These are phyloP conservation scores for Albugo laibachii DNA, from an alignment of 352 stramenopile genomes.

Conservation along the genomic window DNA sequence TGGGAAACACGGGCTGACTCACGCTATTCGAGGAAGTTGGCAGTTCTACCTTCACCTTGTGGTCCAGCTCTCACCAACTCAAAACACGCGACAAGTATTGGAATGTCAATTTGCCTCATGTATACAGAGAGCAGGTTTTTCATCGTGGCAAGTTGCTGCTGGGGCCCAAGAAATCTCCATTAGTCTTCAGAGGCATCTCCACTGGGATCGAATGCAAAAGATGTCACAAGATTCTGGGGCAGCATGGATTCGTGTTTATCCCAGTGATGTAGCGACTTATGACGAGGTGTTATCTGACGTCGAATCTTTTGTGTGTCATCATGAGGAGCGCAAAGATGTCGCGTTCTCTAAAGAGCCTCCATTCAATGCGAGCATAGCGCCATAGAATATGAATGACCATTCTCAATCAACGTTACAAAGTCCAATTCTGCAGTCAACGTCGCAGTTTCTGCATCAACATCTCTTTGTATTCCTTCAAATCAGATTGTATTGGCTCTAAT, in stretches of 20 bases:
- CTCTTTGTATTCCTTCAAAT: not conserved
- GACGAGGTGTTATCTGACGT: slow-evolving; percentile 56
- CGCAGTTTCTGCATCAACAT: not conserved
- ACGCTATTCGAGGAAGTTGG: slow-evolving; percentile 60
- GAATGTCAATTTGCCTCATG: slow-evolving; percentile 47
- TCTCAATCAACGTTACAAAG: no score
- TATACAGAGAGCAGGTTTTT: slow-evolving; percentile 68
- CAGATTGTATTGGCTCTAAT: no score
- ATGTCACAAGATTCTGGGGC: slow-evolving; percentile 73
- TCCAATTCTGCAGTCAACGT: no score
- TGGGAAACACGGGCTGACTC: slow-evolving; percentile 40
- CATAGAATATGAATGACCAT: no score
- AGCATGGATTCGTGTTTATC: slow-evolving; percentile 76
- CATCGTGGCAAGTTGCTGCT: slow-evolving; percentile 64
- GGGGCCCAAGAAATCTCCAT: slow-evolving; percentile 76
- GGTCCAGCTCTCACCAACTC: slow-evolving; percentile 28
- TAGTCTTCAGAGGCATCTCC: slow-evolving; percentile 68
- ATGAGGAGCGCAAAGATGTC: slow-evolving; percentile 15
- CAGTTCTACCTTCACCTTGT: slow-evolving; percentile 74
- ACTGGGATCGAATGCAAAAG: slow-evolving; percentile 77
- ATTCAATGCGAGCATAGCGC: no score
- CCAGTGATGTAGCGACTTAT: slow-evolving; percentile 47
- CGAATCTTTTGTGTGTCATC: slow-evolving; percentile 38
- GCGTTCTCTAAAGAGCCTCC: not conserved
- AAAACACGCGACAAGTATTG: slow-evolving; percentile 35